Percentiles rank a stretch among this genome's conserved stretches.
Evolutionary conservation across 257 asterid genomes (phyloP).

Genomic region (Solanum appendiculatum): DNA sequence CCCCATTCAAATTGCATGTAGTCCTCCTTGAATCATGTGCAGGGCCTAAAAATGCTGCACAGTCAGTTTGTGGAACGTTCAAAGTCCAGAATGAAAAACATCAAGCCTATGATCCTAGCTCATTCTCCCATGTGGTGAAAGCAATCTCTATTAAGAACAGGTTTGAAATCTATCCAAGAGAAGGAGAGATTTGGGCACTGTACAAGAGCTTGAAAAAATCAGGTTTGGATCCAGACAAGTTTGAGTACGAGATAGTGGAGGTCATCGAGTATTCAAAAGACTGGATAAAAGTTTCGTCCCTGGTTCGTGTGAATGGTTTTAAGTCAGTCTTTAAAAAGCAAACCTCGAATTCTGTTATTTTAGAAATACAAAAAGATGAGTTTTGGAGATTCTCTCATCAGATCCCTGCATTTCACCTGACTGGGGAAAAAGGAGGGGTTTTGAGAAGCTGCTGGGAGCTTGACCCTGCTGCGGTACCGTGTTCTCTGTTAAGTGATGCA

Average conservation of each 20-base stretch:
- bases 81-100: background rate
- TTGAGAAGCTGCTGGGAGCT: conserved; percentile 19
- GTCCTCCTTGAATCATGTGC: background rate
- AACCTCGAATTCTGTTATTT: background rate
- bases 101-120: background rate
- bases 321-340: conserved; percentile 4
- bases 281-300: background rate
- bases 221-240: conserved; percentile 3
- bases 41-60: background rate
- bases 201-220: conserved; percentile 1
- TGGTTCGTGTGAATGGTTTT: background rate
- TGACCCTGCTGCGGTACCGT: conserved; percentile 20
- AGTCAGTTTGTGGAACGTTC: conserved; percentile 9
- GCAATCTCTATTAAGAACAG: background rate
- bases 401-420: conserved; percentile 13
- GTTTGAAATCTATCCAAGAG: conserved; percentile 7
- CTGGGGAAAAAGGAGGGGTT: conserved; percentile 5
- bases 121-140: conserved; percentile 17
- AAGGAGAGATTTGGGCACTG: conserved; percentile 24
- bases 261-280: background rate
- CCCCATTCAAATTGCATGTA: conserved; percentile 9
- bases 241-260: conserved; percentile 16
- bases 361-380: conserved; percentile 4
- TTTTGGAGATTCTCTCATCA: conserved; percentile 17
- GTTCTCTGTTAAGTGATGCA: background rate